Evolutionary conservation across 2,329 filamentous ascomycete genomes (phyloP).

Genomic region (Colletotrichum sp.): DNA sequence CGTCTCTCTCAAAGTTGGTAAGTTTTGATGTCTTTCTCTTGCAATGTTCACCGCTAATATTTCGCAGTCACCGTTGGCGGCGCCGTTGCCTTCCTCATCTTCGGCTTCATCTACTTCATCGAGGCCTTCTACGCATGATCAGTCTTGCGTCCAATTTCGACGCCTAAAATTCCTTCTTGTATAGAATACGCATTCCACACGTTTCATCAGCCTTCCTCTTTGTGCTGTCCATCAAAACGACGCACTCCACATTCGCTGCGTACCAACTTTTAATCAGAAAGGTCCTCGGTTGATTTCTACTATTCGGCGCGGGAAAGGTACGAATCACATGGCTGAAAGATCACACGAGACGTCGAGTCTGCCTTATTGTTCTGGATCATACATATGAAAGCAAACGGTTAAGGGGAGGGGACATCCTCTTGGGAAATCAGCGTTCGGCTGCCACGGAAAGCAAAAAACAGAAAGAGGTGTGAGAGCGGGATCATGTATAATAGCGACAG

Average conservation of each 20-base stretch:
- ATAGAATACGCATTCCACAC: constrained; percentile 9
- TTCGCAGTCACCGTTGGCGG: constrained; percentile 87
- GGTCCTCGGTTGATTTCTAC: neutral
- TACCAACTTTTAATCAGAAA: neutral
- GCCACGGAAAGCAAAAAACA: neutral
- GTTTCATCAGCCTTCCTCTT: neutral
- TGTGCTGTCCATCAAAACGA: neutral
- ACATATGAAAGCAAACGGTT: neutral
- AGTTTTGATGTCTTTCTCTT: constrained; percentile 47
- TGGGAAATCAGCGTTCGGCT: neutral
- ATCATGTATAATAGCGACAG: constrained; percentile 3
- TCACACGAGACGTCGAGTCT: neutral
- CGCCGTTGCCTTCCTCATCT: constrained; percentile 86
- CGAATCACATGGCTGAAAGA: neutral
- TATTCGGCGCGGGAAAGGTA: neutral
- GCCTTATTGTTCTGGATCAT: neutral
- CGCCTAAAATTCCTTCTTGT: neutral
- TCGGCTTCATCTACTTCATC: constrained; percentile 89
- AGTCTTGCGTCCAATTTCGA: neutral
- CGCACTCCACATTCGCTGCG: neutral
- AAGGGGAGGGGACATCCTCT: neutral
- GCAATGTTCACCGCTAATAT: constrained; percentile 24
- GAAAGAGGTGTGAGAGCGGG: neutral
- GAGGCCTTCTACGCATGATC: constrained; percentile 71
- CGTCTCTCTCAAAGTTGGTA: constrained; percentile 95